Evolutionary conservation across 2,329 filamentous ascomycete genomes (phyloP).

Genomic region (Verticillium isaacii): DNA sequence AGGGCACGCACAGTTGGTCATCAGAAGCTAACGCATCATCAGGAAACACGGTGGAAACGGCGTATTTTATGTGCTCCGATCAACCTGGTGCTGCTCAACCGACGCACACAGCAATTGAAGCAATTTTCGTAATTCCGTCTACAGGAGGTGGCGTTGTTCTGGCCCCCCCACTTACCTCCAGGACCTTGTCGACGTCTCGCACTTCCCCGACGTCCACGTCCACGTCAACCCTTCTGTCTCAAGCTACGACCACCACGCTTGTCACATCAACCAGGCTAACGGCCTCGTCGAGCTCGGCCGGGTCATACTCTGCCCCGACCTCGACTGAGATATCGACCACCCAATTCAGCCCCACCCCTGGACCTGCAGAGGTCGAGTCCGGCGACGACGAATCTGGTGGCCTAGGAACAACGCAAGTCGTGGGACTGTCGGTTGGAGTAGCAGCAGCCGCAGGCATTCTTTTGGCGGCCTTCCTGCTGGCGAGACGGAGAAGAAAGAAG

Average conservation of each 20-base stretch:
- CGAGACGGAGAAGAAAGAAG: background rate
- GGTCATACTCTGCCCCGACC: background rate
- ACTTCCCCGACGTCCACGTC: conserved; percentile 8
- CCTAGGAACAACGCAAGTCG: conserved; percentile 9
- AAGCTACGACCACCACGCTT: conserved; percentile 6
- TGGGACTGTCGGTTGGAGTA: conserved; percentile 11
- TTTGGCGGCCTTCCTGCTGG: background rate
- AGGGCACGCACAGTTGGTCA: background rate
- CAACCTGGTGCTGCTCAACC: conserved; percentile 45
- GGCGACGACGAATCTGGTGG: conserved; percentile 5
- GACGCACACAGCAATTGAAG: conserved; percentile 54
- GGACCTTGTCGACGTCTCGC: background rate
- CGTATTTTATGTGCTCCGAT: conserved; percentile 55
- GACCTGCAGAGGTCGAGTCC: conserved; percentile 6
- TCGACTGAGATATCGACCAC: background rate
- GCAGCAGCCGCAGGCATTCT: conserved; percentile 6
- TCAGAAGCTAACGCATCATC: background rate
- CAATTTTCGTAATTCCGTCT: conserved; percentile 36
- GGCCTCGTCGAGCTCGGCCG: background rate
- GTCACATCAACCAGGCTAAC: conserved; percentile 5
- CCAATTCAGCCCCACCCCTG: background rate
- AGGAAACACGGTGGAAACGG: conserved; percentile 32
- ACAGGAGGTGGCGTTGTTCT: conserved; percentile 28
- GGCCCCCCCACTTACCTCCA: conserved; percentile 7
- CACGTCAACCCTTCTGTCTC: background rate